Evolutionary conservation across 805 yeast species (phyloP), one percentile per base, ranked within the genome.

Genomic region (Zygotorulaspora danielsina): DNA sequence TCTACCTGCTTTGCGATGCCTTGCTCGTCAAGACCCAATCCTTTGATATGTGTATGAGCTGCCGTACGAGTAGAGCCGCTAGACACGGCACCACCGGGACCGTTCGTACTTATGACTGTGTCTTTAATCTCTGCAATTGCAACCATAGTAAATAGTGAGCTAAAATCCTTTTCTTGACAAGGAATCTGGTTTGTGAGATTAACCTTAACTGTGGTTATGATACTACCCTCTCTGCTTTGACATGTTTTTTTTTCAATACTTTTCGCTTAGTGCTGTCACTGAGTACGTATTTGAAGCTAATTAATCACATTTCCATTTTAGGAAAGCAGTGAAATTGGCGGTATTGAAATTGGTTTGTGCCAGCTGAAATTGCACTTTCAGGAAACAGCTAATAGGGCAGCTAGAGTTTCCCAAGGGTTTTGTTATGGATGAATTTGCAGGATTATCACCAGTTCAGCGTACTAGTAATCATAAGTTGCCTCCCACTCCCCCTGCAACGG

Each of bases 1-100:
- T 89, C 96, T 27, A 81, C 75, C 33, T 74, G 75, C 50, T 84
- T 83, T 21, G 97, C 96, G 26, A 73, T 64, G 26, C 97, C 95
- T 45, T 75, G 79, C 51, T 89, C 97, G 59, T 90, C 96, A 35
- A 90, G 71, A 2, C 98, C 98, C 13, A 90, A 74, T 2, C 97
- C 97, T 55, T 82, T 83, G 71, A 90, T 90, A 61, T 90, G 98
- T 2, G 98, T 89, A 61, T 90, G 98, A 4, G 98, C 93, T 1
- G 97, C 96, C 1, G 95, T 85, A 50, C 95, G 73, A 10, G 58
- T 50, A 3, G 54, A 42, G 11, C 51, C 54, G 31, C 28, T 42
- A 7, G 39, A 32, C 13, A 29, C 39, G 6, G 44, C n/a, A 11
- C 39, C 45, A 21, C 11, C 33, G 2, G 37, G 24, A 13, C 35